These are phyloP conservation scores for Mesostigma viride DNA, from an alignment of 139 green algal species.

Conservation along the genomic window DNA sequence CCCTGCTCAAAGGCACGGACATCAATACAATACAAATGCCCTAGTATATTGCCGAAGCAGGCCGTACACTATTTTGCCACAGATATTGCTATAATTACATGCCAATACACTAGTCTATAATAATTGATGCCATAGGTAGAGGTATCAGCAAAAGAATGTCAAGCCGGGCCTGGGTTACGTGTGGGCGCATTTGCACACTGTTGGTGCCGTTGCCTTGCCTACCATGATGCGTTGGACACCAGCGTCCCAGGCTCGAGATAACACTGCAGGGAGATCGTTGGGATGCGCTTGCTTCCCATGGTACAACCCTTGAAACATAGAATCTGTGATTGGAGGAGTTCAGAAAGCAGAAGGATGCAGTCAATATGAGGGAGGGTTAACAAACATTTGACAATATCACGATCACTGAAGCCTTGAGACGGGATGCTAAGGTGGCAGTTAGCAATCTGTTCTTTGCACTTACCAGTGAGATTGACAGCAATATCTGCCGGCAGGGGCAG, in stretches of 20 bases:
- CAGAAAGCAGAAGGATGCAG: too few species aligned
- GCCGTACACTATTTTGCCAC: too few species aligned
- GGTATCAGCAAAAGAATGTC: too few species aligned
- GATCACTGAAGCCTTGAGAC: neutral
- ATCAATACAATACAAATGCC: too few species aligned
- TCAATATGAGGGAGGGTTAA: neutral
- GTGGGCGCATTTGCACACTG: too few species aligned
- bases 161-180: too few species aligned
- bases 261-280: slow-evolving; percentile 12
- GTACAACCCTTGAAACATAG: slow-evolving; percentile 26
- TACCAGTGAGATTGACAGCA: slow-evolving; percentile 8
- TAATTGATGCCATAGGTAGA: too few species aligned
- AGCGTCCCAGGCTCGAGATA: slow-evolving; percentile 24
- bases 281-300: slow-evolving; percentile 25
- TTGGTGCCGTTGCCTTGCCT: too few species aligned
- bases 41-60: too few species aligned
- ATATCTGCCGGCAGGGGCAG: neutral
- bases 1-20: too few species aligned
- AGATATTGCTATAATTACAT: neutral
- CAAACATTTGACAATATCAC: neutral
- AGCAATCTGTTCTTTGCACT: neutral
- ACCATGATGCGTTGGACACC: slow-evolving; percentile 24
- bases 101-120: neutral
- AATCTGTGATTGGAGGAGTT: too few species aligned
- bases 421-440: neutral